Evolutionary conservation across 768 basidiomycete genomes (phyloP).

Genomic region (Cystobasidium tubakii): DNA sequence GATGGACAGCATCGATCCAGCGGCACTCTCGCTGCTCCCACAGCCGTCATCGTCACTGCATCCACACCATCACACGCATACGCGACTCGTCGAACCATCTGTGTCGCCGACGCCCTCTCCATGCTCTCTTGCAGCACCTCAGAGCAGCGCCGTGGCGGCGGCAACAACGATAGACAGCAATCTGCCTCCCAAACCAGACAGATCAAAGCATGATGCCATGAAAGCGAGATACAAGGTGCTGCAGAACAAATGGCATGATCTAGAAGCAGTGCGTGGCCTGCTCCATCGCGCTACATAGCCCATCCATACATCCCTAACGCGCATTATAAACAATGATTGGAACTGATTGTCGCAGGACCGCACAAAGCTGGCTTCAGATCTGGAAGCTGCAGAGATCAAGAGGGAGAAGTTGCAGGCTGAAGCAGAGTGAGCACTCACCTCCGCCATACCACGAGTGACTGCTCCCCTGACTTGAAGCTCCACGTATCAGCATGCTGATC

Average conservation of each 20-base stretch:
- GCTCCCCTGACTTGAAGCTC: background rate
- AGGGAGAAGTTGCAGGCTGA: constrained; percentile 31
- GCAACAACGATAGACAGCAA: background rate
- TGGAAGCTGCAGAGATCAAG: constrained; percentile 16
- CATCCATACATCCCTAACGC: background rate
- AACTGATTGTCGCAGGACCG: constrained; percentile 6
- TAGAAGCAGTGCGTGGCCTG: background rate
- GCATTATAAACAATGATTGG: background rate
- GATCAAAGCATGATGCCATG: constrained; percentile 13
- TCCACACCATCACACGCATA: background rate
- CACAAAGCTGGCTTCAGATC: constrained; percentile 17
- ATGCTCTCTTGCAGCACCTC: background rate
- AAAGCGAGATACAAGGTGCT: constrained; percentile 16
- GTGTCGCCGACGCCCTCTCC: background rate
- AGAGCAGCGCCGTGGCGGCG: background rate
- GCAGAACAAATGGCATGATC: constrained; percentile 27
- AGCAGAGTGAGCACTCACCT: constrained; percentile 28
- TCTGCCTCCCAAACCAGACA: constrained; percentile 25
- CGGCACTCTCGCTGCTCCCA: background rate
- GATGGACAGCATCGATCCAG: constrained; percentile 10
- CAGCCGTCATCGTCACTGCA: background rate
- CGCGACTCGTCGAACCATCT: background rate
- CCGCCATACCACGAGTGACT: background rate
- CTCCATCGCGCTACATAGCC: background rate
- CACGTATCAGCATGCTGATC: constrained; percentile 25